Percentiles rank a stretch among this genome's conserved stretches.
Conservation (phyloP, 2,329 filamentous ascomycete species). For the Calonectria fujianensis region DNA sequence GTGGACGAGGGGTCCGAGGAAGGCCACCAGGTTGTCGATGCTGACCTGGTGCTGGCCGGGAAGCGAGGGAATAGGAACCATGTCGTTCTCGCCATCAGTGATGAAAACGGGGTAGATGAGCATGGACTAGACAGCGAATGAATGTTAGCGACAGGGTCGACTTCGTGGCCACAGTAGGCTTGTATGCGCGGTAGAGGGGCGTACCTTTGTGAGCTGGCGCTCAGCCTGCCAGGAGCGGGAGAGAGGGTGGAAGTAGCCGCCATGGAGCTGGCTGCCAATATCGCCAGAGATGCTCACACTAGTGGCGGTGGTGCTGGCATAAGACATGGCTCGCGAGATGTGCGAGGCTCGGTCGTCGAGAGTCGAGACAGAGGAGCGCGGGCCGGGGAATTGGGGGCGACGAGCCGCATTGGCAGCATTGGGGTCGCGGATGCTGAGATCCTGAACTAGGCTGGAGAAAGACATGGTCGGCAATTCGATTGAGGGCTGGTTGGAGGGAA, state of each 20-base stretch:
- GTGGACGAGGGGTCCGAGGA: slow-evolving; percentile 88
- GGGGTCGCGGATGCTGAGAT: slow-evolving; percentile 76
- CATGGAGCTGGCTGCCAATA: slow-evolving; percentile 88
- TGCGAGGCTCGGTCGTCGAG: slow-evolving; percentile 77
- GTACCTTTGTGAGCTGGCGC: slow-evolving; percentile 88
- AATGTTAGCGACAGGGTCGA: slow-evolving; percentile 42
- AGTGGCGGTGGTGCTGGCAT: slow-evolving; percentile 79
- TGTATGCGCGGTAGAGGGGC: slow-evolving; percentile 47
- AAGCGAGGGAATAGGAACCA: slow-evolving; percentile 91
- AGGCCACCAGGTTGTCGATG: slow-evolving; percentile 88
- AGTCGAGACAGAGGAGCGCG: slow-evolving; percentile 71
- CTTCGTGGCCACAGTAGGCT: not conserved
- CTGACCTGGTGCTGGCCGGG: slow-evolving; percentile 93
- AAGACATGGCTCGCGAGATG: slow-evolving; percentile 79
- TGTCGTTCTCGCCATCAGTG: slow-evolving; percentile 94
- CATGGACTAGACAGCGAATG: slow-evolving; percentile 82
- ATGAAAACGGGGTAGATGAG: slow-evolving; percentile 98
- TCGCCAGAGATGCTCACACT: slow-evolving; percentile 83
- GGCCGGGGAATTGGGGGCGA: slow-evolving; percentile 63
- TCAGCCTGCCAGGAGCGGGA: slow-evolving; percentile 89
- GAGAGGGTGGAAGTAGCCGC: slow-evolving; percentile 87
- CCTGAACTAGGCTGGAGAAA: slow-evolving; percentile 80
- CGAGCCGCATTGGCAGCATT: slow-evolving; percentile 67
- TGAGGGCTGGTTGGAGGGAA: slow-evolving; percentile 29
- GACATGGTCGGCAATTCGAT: slow-evolving; percentile 69